Percentiles rank a stretch among this genome's conserved stretches.
Evolutionary conservation across 1,139 yeast species (phyloP).

Genomic region (Taiozyma onychis): DNA sequence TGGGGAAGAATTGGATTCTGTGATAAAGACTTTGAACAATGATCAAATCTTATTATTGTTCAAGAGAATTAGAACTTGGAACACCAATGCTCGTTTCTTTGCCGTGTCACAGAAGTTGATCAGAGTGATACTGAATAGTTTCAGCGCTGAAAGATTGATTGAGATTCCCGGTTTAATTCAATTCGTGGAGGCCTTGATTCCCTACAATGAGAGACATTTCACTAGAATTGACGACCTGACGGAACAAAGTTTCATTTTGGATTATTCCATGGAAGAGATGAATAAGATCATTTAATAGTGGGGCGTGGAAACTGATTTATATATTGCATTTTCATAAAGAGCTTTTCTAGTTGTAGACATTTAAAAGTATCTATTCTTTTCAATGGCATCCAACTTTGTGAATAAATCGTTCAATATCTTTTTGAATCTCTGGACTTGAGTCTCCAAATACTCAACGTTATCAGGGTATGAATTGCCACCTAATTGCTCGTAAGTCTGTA

Average conservation of each 20-base stretch:
- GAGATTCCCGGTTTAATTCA: slow-evolving; percentile 64
- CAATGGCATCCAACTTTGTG: background rate
- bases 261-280: slow-evolving; percentile 80
- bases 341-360: background rate
- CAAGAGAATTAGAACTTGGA: slow-evolving; percentile 88
- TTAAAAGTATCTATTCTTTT: background rate
- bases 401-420: background rate
- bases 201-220: slow-evolving; percentile 85
- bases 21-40: slow-evolving; percentile 51
- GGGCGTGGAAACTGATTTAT: background rate
- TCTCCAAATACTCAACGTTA: background rate
- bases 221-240: slow-evolving; percentile 68
- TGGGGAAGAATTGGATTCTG: slow-evolving; percentile 55
- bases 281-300: slow-evolving; percentile 30
- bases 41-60: slow-evolving; percentile 59
- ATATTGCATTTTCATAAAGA: background rate
- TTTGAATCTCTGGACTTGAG: background rate
- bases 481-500: background rate
- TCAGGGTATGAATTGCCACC: background rate
- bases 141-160: slow-evolving; percentile 48
- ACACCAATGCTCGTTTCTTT: slow-evolving; percentile 78
- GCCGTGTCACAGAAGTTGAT: slow-evolving; percentile 75
- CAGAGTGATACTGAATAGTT: slow-evolving; percentile 52
- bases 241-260: slow-evolving; percentile 81
- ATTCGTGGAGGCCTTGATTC: slow-evolving; percentile 67